Base-by-base conservation (phyloP, 2,329 filamentous ascomycete species). In the Paracoccidioides brasiliensis region DNA sequence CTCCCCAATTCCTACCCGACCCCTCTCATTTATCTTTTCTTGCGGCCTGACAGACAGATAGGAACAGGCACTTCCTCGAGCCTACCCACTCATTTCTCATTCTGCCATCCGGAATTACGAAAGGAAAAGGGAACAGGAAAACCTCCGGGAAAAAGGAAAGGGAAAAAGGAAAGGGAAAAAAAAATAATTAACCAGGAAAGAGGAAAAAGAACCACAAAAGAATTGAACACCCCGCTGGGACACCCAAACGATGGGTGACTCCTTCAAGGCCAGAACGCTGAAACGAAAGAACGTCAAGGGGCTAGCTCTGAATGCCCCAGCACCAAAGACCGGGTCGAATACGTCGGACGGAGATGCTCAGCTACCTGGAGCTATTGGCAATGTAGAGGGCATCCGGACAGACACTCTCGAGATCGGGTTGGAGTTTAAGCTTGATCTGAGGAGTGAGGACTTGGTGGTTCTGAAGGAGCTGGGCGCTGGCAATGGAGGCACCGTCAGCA, bases 281-380 rank as follows among this genome's bases (percentile, higher is more conserved):
- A 97, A 96, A 84, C 86, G 91, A 79, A 96, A 97, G 82, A 98
- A 98, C 71, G 86, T 95, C 72, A 97, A 97, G 76, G 91, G 90
- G 41, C 84, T 98, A 52, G 90, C 90, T 62, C 78, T 98, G 68
- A 90, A 83, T 66, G 84, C 88, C 52, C 83, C 86, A 30, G 80
- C 86, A 49, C 85, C 88, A 44, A 88, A 89, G 61, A 66, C 77
- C 59, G 76, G 81, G 52, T 75, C 82, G 55, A 81, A 84, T 54
- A 84, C 88, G 35, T 85, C 88, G 48, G 86, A 89, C 64, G 84
- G 82, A 58, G 87, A 85, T 66, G 69, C 78, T 49, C 82, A 83
- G 65, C 73, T 79, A 54, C 79, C 81, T 7, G 82, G 81, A 33
- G 77, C 80, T 57, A 63, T 78, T 55, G 80, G 76, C 30, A 82